Evolutionary conservation across 2,329 filamentous ascomycete species (phyloP).

Genomic region (Fusarium anthophilum): DNA sequence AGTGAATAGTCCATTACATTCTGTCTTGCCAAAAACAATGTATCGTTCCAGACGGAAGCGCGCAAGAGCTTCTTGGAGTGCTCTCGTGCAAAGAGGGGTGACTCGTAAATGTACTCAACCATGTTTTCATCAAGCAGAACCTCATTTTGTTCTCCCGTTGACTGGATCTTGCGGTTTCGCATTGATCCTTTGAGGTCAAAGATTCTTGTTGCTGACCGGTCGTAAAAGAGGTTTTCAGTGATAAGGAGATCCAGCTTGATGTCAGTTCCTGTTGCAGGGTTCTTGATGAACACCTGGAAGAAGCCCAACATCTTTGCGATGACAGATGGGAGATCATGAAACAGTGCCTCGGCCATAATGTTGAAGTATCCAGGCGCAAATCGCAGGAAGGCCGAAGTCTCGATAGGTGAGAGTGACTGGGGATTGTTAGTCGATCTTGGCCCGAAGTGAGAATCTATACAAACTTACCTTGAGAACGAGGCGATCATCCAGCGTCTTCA

Average conservation of each 20-base stretch:
- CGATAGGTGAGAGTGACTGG: slow-evolving; percentile 86
- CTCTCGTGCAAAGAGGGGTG: slow-evolving; percentile 91
- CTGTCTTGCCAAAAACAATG: slow-evolving; percentile 90
- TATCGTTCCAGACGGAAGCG: slow-evolving; percentile 96
- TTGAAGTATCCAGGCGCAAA: slow-evolving; percentile 98
- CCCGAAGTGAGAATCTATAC: background rate
- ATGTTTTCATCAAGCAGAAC: slow-evolving; percentile 98
- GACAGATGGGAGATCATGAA: slow-evolving; percentile 93
- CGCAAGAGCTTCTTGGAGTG: slow-evolving; percentile 94
- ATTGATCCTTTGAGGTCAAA: slow-evolving; percentile 98
- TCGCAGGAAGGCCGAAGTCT: slow-evolving; percentile 91
- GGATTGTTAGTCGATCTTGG: slow-evolving; percentile 14
- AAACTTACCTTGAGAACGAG: slow-evolving; percentile 79
- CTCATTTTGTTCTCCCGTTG: slow-evolving; percentile 94
- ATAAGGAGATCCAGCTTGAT: slow-evolving; percentile 94
- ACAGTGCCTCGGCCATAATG: slow-evolving; percentile 95
- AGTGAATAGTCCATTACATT: slow-evolving; percentile 99
- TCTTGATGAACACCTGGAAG: slow-evolving; percentile 97
- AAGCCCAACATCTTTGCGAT: slow-evolving; percentile 99
- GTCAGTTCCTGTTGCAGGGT: slow-evolving; percentile 88
- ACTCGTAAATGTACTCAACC: slow-evolving; percentile 99
- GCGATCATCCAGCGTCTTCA: slow-evolving; percentile 95
- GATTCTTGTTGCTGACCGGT: slow-evolving; percentile 86
- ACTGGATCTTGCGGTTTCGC: slow-evolving; percentile 97
- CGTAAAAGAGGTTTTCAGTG: slow-evolving; percentile 99